Percentiles rank a stretch among this genome's conserved stretches.
Conservation (phyloP, 1,284 basidiomycete species). For the Wolfiporia cocos region DNA sequence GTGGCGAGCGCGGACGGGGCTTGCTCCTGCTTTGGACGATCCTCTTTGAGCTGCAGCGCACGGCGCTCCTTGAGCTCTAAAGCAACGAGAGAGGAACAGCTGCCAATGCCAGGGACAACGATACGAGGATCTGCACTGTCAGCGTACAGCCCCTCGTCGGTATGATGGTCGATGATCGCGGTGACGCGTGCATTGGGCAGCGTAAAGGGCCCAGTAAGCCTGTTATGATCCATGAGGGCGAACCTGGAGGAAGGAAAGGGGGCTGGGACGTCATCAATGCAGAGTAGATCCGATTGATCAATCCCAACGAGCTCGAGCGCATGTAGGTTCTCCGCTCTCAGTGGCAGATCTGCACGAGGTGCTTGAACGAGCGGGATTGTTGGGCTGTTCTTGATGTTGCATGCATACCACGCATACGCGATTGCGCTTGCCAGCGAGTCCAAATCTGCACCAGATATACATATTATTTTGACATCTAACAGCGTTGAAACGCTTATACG, state of each 20-base stretch:
- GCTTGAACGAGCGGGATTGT: constrained; percentile 78
- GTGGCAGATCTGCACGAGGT: constrained; percentile 57
- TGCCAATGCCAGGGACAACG: constrained; percentile 63
- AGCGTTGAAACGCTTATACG: constrained; percentile 20
- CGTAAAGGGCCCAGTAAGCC: constrained; percentile 50
- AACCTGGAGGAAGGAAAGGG: constrained; percentile 60
- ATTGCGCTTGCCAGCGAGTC: constrained; percentile 84
- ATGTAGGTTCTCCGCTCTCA: constrained; percentile 85
- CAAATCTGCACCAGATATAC: constrained; percentile 52
- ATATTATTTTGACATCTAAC: constrained; percentile 1
- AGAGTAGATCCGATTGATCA: constrained; percentile 43
- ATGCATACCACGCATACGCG: constrained; percentile 69
- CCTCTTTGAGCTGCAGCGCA: constrained; percentile 31
- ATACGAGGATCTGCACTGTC: constrained; percentile 61
- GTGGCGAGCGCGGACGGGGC: constrained; percentile 64
- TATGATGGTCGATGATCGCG: constrained; percentile 91
- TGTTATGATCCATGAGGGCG: constrained; percentile 89
- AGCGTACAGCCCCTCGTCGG: constrained; percentile 70
- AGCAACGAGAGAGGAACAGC: constrained; percentile 76
- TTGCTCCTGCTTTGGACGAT: too few relatives aligned
- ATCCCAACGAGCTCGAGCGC: constrained; percentile 61
- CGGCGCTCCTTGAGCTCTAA: constrained; percentile 36
- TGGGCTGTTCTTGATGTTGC: constrained; percentile 41
- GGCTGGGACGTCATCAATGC: constrained; percentile 46
- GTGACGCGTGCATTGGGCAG: constrained; percentile 49